Percentiles rank a stretch among this genome's conserved stretches.
phyloP scores from a whole-genome alignment of 805 yeast species.

The Pichia exigua region DNA sequence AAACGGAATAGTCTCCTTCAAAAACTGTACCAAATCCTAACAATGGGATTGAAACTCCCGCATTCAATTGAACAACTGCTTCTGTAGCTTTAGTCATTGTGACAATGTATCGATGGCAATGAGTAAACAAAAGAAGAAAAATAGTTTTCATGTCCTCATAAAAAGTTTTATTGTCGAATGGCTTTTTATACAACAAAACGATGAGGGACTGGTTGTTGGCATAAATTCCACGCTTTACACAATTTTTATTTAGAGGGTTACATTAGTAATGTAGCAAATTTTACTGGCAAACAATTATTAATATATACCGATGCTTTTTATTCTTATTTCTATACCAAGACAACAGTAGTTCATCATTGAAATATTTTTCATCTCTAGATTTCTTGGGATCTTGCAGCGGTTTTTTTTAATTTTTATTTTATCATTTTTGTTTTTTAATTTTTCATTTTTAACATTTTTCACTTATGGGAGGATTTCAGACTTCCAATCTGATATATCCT shows the following conservation, averaged over 20 bases:
- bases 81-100: not conserved
- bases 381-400: not conserved
- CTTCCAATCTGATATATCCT: not conserved
- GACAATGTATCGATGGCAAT: not conserved
- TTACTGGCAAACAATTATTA: too few species aligned
- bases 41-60: slow-evolving; percentile 56
- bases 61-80: slow-evolving; percentile 40
- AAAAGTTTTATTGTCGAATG: not conserved
- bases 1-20: slow-evolving; percentile 3
- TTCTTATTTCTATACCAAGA: too few species aligned
- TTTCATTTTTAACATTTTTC: not conserved
- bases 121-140: not conserved
- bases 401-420: not conserved
- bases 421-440: too few species aligned
- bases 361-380: too few species aligned
- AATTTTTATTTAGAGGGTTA: too few species aligned
- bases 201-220: not conserved
- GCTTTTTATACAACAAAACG: not conserved
- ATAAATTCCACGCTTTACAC: not conserved
- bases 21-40: slow-evolving; percentile 64
- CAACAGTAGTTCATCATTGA: too few species aligned
- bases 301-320: too few species aligned
- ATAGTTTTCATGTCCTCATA: not conserved
- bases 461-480: not conserved
- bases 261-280: too few species aligned